Evolutionary conservation across 2,329 filamentous ascomycete species (phyloP).

Genomic region (Stagonosporopsis tanaceti): DNA sequence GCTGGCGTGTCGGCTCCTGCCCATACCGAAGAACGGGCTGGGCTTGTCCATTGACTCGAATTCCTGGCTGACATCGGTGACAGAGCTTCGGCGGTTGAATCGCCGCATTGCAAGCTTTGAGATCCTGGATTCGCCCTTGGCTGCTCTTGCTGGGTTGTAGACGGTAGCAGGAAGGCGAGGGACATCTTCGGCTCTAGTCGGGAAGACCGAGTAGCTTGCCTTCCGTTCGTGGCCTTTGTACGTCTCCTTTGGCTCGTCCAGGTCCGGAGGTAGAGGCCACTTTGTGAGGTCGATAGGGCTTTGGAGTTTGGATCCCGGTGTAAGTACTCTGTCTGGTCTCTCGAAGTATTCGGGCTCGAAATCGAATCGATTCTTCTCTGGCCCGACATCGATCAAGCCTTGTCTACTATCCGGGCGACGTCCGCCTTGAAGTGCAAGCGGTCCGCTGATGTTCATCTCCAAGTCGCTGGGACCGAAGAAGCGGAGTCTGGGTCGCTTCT

Average conservation of each 20-base stretch:
- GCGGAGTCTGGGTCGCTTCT: constrained; percentile 59
- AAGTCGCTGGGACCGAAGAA: constrained; percentile 56
- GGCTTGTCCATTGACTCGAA: constrained; percentile 48
- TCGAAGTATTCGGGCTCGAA: constrained; percentile 45
- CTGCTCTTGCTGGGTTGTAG: constrained; percentile 41
- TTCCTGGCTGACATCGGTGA: constrained; percentile 50
- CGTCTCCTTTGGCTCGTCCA: constrained; percentile 31
- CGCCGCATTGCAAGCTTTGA: constrained; percentile 44
- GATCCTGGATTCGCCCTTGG: constrained; percentile 26
- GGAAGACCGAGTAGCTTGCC: constrained; percentile 51
- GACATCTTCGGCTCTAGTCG: constrained; percentile 49
- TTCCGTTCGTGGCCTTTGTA: constrained; percentile 33
- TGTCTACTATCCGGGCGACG: constrained; percentile 45
- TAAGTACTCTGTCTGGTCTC: constrained; percentile 42
- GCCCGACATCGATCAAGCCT: constrained; percentile 47
- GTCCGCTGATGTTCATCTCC: constrained; percentile 53
- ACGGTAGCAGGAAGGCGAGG: constrained; percentile 50
- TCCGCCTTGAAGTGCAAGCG: constrained; percentile 44
- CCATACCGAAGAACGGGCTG: constrained; percentile 49
- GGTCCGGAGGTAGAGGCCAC: constrained; percentile 48
- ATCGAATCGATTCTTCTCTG: constrained; percentile 49
- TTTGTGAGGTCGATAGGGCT: constrained; percentile 44
- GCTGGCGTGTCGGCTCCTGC: constrained; percentile 50
- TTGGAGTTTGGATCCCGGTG: constrained; percentile 39
- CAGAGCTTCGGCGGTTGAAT: constrained; percentile 44